phyloP scores from a whole-genome alignment of 371 early-diverging fungal genomes.

The Rhizopus microsporus region DNA sequence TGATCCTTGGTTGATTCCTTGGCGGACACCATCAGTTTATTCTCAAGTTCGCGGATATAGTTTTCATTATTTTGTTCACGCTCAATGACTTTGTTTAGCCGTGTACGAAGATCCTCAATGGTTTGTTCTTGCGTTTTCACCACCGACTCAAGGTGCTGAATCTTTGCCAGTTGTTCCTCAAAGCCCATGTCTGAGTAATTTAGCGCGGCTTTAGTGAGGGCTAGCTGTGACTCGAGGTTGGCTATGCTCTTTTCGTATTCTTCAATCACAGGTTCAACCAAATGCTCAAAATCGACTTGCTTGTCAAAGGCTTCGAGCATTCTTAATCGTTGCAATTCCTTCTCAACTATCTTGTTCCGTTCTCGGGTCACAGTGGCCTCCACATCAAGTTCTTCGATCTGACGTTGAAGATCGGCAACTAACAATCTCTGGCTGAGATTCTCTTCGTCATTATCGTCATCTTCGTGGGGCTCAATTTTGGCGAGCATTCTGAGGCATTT shows the following conservation, averaged over 20 bases:
- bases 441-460: constrained; percentile 23
- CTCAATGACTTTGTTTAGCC: constrained; percentile 26
- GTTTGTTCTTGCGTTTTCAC: constrained; percentile 34
- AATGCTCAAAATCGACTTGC: constrained; percentile 51
- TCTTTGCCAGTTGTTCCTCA: constrained; percentile 52
- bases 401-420: constrained; percentile 44
- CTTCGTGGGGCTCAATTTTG: constrained; percentile 1
- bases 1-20: constrained; percentile 32
- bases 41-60: constrained; percentile 49
- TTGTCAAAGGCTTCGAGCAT: constrained; percentile 12
- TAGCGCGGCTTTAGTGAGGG: constrained; percentile 55
- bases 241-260: constrained; percentile 68
- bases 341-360: constrained; percentile 39
- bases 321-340: constrained; percentile 35
- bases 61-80: constrained; percentile 38
- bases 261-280: constrained; percentile 68
- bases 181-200: constrained; percentile 49
- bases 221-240: constrained; percentile 57
- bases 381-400: constrained; percentile 46
- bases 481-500: constrained; percentile 32
- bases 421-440: constrained; percentile 34
- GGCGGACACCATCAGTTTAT: constrained; percentile 34
- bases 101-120: constrained; percentile 14
- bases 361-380: constrained; percentile 40
- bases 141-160: constrained; percentile 30